phyloP scores from a whole-genome alignment of 345 rosid species.

The Cardiospermum halicacabum region DNA sequence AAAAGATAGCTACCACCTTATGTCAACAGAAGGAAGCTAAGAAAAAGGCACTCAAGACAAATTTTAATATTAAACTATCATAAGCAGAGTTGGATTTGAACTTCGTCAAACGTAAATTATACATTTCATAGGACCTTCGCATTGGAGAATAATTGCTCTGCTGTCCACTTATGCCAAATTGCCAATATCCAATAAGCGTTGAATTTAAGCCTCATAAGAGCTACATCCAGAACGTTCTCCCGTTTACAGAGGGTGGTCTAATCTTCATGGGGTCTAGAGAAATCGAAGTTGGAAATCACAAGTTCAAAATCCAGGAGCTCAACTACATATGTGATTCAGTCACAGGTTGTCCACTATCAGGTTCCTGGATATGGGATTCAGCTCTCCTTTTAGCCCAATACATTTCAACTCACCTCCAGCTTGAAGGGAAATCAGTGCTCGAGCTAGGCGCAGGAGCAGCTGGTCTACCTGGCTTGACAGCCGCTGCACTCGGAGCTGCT shows the following conservation, averaged over 20 bases:
- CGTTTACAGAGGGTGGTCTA: too few species aligned
- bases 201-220: neutral
- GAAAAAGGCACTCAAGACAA: too few species aligned
- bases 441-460: slow-evolving; percentile 37
- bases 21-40: too few species aligned
- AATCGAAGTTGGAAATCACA: slow-evolving; percentile 17
- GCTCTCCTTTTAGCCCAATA: slow-evolving; percentile 31
- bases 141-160: too few species aligned
- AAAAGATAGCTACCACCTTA: too few species aligned
- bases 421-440: slow-evolving; percentile 21
- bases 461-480: slow-evolving; percentile 31
- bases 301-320: slow-evolving; percentile 19
- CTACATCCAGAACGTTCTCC: too few species aligned
- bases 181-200: neutral
- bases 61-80: too few species aligned
- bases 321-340: slow-evolving; percentile 20
- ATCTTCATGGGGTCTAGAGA: slow-evolving; percentile 18
- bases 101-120: too few species aligned
- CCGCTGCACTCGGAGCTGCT: slow-evolving; percentile 31
- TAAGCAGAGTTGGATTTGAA: too few species aligned
- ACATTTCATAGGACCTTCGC: too few species aligned
- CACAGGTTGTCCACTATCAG: slow-evolving; percentile 30
- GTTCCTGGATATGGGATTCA: slow-evolving; percentile 38
- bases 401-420: slow-evolving; percentile 16
- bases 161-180: too few species aligned